Conservation (phyloP, 768 basidiomycete species). For the Strobilomyces confusus region DNA sequence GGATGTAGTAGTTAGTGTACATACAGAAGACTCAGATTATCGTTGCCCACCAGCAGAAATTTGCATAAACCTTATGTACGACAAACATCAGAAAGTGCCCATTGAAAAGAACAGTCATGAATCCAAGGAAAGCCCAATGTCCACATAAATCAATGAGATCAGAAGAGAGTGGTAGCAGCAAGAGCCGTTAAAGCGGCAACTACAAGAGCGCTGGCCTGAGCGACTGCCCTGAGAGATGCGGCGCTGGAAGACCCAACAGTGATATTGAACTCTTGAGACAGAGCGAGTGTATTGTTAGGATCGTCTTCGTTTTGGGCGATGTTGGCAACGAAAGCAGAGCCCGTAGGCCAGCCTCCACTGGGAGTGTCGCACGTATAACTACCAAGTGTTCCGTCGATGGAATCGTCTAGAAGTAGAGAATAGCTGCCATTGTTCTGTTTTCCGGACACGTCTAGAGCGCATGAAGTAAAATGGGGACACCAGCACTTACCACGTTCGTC, state of each 20-base stretch:
- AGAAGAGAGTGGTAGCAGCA: constrained; percentile 26
- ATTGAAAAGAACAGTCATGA: background rate
- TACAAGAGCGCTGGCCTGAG: constrained; percentile 31
- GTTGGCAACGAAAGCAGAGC: constrained; percentile 66
- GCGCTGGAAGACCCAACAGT: constrained; percentile 18
- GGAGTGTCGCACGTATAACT: constrained; percentile 47
- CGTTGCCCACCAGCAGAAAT: too few species aligned
- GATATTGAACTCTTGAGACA: constrained; percentile 63
- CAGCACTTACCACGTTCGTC: constrained; percentile 49
- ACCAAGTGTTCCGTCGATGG: constrained; percentile 47
- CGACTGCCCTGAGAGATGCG: constrained; percentile 28
- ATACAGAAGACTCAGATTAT: too few species aligned
- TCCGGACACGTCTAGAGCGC: constrained; percentile 2
- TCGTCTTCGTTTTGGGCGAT: constrained; percentile 49
- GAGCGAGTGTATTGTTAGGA: constrained; percentile 58
- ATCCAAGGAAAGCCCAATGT: background rate
- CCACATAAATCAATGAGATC: constrained; percentile 1
- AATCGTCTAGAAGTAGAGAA: constrained; percentile 49
- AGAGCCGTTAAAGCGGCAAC: constrained; percentile 35
- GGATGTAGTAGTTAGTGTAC: too few species aligned
- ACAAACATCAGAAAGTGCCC: background rate
- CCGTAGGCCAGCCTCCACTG: constrained; percentile 62
- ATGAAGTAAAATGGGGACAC: background rate
- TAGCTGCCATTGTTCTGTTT: constrained; percentile 34
- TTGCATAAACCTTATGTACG: too few species aligned